A percentile compares a stretch with the other conserved stretches of the same genome.
Conservation (phyloP, 2,329 filamentous ascomycete genomes). For the Capronia coronata region DNA sequence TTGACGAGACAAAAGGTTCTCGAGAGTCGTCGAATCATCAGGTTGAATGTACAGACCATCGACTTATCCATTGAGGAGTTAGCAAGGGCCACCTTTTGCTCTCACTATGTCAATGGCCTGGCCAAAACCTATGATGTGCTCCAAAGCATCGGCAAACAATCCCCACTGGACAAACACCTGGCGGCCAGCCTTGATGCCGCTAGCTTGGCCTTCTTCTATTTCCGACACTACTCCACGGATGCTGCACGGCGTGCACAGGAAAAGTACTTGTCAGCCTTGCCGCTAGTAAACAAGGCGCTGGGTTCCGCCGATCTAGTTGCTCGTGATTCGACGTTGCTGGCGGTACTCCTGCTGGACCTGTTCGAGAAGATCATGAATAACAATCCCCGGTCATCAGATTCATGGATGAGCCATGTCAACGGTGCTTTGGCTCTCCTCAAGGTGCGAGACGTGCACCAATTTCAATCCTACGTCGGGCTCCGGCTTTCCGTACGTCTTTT, state of each 20-base stretch:
- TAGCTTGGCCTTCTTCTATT: constrained; percentile 28
- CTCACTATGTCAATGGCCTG: constrained; percentile 23
- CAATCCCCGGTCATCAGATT: constrained; percentile 21
- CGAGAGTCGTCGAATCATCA: background rate
- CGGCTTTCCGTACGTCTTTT: constrained; percentile 25
- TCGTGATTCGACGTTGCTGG: constrained; percentile 33
- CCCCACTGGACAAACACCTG: constrained; percentile 24
- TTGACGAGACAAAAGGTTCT: constrained; percentile 10
- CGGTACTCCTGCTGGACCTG: constrained; percentile 34
- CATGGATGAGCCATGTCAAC: constrained; percentile 37
- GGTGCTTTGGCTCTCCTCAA: constrained; percentile 34
- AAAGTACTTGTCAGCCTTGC: constrained; percentile 30
- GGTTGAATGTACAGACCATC: background rate
- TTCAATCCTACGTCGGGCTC: constrained; percentile 24
- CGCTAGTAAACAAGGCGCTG: constrained; percentile 32
- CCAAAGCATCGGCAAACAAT: constrained; percentile 11
- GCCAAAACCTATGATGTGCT: constrained; percentile 25
- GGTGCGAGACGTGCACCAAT: constrained; percentile 31
- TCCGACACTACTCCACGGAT: constrained; percentile 14
- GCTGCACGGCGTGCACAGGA: constrained; percentile 15
- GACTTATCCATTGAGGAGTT: constrained; percentile 23
- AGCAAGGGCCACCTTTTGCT: constrained; percentile 23
- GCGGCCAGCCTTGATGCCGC: constrained; percentile 28
- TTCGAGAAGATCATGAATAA: constrained; percentile 31
- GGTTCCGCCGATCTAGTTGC: constrained; percentile 30